These are phyloP conservation scores for Breviolum minutum DNA, from an alignment of 73 alveolate species.

Conservation along the genomic window DNA sequence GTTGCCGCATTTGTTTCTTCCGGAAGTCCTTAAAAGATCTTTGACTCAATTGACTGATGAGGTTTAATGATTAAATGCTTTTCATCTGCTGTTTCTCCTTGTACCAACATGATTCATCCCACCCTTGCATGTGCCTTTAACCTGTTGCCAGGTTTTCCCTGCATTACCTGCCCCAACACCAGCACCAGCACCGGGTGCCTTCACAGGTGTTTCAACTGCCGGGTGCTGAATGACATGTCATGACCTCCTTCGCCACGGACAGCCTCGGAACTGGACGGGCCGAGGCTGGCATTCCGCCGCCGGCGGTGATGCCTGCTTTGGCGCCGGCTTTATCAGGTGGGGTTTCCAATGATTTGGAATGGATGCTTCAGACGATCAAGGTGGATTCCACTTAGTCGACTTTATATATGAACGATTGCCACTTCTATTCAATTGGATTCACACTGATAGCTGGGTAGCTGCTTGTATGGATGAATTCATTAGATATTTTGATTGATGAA, in stretches of 20 bases:
- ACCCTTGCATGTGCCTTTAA: not conserved
- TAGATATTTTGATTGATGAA: too few species aligned
- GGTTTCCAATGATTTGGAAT: not conserved
- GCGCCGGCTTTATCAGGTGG: slow-evolving; percentile 12
- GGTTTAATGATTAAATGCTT: not conserved
- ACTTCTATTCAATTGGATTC: too few species aligned
- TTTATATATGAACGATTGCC: too few species aligned
- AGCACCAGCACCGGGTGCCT: slow-evolving; percentile 86
- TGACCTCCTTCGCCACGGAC: too few species aligned
- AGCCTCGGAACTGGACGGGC: not conserved
- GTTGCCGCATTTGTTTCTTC: not conserved
- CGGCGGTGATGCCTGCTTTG: too few species aligned
- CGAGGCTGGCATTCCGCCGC: slow-evolving; percentile 22
- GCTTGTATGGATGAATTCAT: too few species aligned
- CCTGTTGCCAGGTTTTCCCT: not conserved
- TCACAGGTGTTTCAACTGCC: slow-evolving; percentile 80
- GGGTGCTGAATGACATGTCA: not conserved
- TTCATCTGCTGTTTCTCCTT: not conserved
- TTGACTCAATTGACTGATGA: not conserved
- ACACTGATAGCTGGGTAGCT: too few species aligned
- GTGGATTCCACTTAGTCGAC: too few species aligned
- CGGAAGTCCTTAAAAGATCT: not conserved
- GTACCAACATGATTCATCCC: not conserved
- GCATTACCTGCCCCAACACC: slow-evolving; percentile 86
- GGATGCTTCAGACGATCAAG: not conserved